Evolutionary conservation across 805 yeast species (phyloP).

Genomic region (Clavispora asparagi): DNA sequence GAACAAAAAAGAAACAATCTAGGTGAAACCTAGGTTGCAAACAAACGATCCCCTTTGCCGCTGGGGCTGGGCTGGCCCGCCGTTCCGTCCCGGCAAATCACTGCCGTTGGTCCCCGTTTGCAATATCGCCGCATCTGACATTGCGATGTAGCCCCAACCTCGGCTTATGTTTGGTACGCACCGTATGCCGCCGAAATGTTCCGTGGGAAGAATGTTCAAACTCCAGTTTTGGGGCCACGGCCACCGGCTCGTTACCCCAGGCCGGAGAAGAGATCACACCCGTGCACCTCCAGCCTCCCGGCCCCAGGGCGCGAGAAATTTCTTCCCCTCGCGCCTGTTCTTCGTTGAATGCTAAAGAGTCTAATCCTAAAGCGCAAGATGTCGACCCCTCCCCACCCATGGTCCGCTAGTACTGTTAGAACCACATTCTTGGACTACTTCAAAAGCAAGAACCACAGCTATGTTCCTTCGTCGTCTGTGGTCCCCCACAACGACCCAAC

Average conservation of each 20-base stretch:
- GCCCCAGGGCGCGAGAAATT: neutral
- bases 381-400: slow-evolving; percentile 17
- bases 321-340: neutral
- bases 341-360: slow-evolving; percentile 13
- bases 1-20: neutral
- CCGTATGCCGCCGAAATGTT: too few species aligned
- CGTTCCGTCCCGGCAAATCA: too few species aligned
- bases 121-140: too few species aligned
- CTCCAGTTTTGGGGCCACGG: too few species aligned
- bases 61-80: too few species aligned
- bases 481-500: slow-evolving; percentile 99
- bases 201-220: too few species aligned
- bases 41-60: neutral
- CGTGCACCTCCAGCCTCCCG: neutral
- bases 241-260: neutral
- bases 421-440: slow-evolving; percentile 81
- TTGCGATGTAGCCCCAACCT: too few species aligned
- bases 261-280: neutral
- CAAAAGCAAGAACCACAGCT: slow-evolving; percentile 62
- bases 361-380: slow-evolving; percentile 12
- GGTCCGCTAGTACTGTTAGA: slow-evolving; percentile 60
- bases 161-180: too few species aligned
- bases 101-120: too few species aligned
- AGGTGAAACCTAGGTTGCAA: too few species aligned
- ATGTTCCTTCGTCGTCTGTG: slow-evolving; percentile 89